These are phyloP conservation scores for Sanghuangporus baumii DNA, from an alignment of 1,284 basidiomycete species.

Conservation along the genomic window DNA sequence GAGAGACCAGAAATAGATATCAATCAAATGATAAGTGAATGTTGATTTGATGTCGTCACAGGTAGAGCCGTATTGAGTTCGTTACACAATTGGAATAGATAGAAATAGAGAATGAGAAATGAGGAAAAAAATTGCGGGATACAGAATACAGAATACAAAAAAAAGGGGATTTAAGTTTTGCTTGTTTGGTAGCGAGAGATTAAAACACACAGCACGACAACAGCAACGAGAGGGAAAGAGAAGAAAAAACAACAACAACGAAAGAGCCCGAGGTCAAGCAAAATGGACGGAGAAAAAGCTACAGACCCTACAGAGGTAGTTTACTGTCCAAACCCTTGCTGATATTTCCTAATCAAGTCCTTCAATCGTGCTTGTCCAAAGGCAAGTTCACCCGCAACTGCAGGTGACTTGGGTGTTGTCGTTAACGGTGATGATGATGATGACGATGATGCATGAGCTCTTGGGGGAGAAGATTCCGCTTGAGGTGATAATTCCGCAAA, in stretches of 20 bases:
- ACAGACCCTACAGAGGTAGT: background rate
- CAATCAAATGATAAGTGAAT: no score
- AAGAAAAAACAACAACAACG: background rate
- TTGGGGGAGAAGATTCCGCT: background rate
- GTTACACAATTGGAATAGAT: background rate
- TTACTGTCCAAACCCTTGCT: slow-evolving; percentile 27
- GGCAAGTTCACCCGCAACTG: slow-evolving; percentile 38
- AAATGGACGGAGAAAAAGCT: no score
- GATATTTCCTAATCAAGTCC: slow-evolving; percentile 77
- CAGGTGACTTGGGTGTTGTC: slow-evolving; percentile 12
- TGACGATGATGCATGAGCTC: background rate
- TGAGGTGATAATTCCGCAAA: slow-evolving; percentile 15
- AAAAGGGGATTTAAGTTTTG: no score
- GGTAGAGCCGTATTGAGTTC: no score
- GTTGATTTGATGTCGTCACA: no score
- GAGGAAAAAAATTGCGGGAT: no score
- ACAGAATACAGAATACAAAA: no score
- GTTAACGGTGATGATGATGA: background rate
- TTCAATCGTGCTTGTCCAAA: slow-evolving; percentile 71
- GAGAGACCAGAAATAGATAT: no score
- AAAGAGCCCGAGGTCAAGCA: no score
- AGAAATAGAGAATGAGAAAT: background rate
- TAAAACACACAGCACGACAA: no score
- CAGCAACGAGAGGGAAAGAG: background rate
- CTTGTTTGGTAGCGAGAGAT: no score